Base-by-base conservation (phyloP, 2,329 filamentous ascomycete genomes). In the Beauveria medogensis region DNA sequence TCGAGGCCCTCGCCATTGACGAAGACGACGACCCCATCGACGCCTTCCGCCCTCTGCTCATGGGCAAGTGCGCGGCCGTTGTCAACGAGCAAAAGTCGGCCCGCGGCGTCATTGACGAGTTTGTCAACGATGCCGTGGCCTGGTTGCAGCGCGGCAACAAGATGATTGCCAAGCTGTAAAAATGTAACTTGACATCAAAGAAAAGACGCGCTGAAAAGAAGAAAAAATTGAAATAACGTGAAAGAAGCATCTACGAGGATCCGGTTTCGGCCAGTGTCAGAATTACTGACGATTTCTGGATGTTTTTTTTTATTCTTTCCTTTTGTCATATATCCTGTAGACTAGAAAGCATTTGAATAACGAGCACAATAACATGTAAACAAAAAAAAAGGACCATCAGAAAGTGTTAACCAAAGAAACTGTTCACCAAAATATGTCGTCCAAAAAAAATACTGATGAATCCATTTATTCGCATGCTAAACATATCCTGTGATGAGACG, bases 41-140 rank as follows among this genome's bases (percentile, higher is more conserved):
- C 74, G 91, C 94, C 72, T 92, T 91, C 70, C 84, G 91, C 62
- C 92, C 92, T 16, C 96, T 86, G 81, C 78, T 97, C 68, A 99
- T 99, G 94, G 94, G 94, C 74, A 95, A 97, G 83, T 93, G 90
- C 63, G 90, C 94, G 43, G 93, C 94, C 30, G 91, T 97, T 37
- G 90, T 94, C 61, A 94, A 93, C 71, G 92, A 97, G 79, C 89
- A 88, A 81, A 95, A 95, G 86, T 79, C 83, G 44, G 94, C 94
- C 64, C 95, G 92, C 83, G 90, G 76, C 20, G 93, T 99, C 64
- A 88, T 99, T 44, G 94, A 99, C 71, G 94, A 99, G 80, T 89
- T 99, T 69, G 90, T 99, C 65, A 76, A 79, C 57, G 92, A 95
- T 71, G 94, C 92, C 46, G 86, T 90, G 62, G 80, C 80, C 64